Evolutionary conservation across 305 asterid species (phyloP).

Genomic region (Solanum hybrid): DNA sequence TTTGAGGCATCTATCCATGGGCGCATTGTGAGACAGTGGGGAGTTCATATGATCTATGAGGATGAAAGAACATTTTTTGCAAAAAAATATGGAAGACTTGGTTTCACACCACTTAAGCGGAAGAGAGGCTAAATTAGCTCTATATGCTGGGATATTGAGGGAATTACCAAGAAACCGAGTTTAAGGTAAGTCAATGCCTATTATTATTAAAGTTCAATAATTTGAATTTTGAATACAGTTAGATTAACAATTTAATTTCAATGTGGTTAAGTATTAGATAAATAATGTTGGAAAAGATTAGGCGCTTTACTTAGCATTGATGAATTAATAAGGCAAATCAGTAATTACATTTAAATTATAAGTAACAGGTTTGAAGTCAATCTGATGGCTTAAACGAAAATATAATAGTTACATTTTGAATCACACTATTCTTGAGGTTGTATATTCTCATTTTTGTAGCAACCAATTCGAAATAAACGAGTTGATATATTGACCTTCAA

Average conservation of each 20-base stretch:
- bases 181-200: not conserved
- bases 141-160: not conserved
- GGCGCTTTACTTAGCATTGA: not conserved
- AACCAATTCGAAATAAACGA: not conserved
- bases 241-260: not conserved
- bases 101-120: not conserved
- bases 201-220: too few species aligned
- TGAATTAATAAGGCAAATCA: not conserved
- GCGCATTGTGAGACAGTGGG: not conserved
- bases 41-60: not conserved
- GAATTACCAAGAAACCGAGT: not conserved
- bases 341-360: not conserved
- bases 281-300: not conserved
- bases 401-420: not conserved
- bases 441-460: not conserved
- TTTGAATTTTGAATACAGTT: not conserved
- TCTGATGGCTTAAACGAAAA: not conserved
- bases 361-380: not conserved
- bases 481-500: not conserved
- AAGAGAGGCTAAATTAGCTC: not conserved
- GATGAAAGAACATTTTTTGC: not conserved
- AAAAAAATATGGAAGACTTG: rapidly evolving
- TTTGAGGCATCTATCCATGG: not conserved
- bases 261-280: not conserved
- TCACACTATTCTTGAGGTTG: not conserved